Conservation (phyloP, 441 rosid species). For the Syzygium syzygioides region DNA sequence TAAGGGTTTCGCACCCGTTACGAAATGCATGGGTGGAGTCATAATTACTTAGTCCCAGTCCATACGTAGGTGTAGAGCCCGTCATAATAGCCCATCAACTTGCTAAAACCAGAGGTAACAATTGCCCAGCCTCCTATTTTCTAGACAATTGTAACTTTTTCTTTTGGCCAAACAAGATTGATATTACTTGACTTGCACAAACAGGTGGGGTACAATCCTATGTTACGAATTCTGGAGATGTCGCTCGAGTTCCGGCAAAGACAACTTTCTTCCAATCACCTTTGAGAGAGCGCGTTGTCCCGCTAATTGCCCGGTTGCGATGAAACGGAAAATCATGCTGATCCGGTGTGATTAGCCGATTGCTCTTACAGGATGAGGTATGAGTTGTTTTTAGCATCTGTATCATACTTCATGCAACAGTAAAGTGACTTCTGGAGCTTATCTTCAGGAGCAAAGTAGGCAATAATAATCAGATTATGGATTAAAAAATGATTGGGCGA, state of each 20-base stretch:
- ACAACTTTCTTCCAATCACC: background rate
- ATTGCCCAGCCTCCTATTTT: background rate
- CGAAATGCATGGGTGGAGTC: background rate
- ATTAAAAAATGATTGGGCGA: background rate
- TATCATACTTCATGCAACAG: background rate
- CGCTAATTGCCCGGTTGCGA: background rate
- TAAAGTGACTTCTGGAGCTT: background rate
- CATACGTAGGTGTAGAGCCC: background rate
- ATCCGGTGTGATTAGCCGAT: background rate
- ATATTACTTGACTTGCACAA: background rate
- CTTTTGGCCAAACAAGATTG: background rate
- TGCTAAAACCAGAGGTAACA: background rate
- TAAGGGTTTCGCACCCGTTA: background rate
- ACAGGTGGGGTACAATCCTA: background rate
- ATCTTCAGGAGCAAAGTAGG: background rate
- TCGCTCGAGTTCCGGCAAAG: background rate
- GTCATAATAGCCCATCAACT: background rate
- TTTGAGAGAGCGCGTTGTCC: background rate
- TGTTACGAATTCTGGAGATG: background rate
- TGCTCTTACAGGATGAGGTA: background rate
- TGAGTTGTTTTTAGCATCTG: background rate
- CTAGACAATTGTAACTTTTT: background rate
- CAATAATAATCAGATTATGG: background rate
- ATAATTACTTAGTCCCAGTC: background rate
- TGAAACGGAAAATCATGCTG: background rate